Evolutionary conservation across 768 basidiomycete genomes (phyloP), one percentile per base, ranked within the genome.

Genomic region (Boletus rubescentipes): DNA sequence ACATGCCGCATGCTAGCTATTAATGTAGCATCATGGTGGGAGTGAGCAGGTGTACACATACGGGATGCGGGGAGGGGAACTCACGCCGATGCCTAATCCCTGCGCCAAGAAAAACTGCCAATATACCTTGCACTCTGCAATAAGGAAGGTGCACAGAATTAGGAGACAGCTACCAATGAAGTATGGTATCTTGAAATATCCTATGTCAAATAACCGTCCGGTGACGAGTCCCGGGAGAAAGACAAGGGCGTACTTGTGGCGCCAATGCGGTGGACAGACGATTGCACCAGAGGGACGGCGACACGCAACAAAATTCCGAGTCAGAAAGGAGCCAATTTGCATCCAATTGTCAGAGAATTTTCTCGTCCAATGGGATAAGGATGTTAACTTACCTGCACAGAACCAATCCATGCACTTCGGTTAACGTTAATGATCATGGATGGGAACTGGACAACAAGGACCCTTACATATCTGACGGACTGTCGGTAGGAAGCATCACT

Each of bases 31-130:
- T 16, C 32, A 45, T 11, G 2, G 3, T n/a, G 18, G 7, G 16
- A 37, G 35, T 49, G 31, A 48, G 45, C 37, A 20, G 15, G 18
- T 14, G 59, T 35, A 18, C 4, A 12, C 11, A 9, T 12, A 31
- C 12, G 16, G 14, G 5, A 21, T 9, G 16, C 10, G 18, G 21
- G 7, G 32, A 15, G 5, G 0, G n/a, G 20, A 5, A 71, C 85
- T 54, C 53, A 87, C 83, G 20, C 89, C 89, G 12, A 83, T 68
- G 0, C 78, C 79, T 35, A 91, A 60, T 0, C 89, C 89, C 66
- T 91, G 89, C 54, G 82, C 89, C 1, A 91, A 75, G 21, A 91
- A 61, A 60, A 91, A 86, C 7, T 91, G 87, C 90, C 89, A 91
- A 61, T 84, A 91, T 52, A 77, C 54, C 11, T 72, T 85, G 63